Evolutionary conservation across 2,329 filamentous ascomycete genomes (phyloP).

Genomic region (Dothiorella sarmentorum): DNA sequence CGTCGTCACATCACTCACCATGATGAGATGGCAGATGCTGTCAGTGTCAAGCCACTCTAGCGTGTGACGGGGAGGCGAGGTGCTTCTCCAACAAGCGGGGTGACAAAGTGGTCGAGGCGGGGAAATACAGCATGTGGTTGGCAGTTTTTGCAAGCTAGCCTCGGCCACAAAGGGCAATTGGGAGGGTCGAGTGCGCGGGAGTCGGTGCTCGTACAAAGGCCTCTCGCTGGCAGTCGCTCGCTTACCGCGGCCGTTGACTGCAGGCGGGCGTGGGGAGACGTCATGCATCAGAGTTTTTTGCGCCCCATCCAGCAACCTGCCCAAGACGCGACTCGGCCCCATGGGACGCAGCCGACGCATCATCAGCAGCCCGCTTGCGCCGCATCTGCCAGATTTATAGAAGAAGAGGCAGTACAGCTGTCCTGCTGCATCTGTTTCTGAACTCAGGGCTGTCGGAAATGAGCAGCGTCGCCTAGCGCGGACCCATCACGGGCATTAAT

Average conservation of each 20-base stretch:
- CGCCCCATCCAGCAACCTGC: background rate
- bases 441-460: constrained; percentile 15
- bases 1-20: background rate
- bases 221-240: background rate
- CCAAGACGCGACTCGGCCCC: constrained; percentile 5
- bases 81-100: background rate
- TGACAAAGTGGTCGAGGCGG: background rate
- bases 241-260: constrained; percentile 10
- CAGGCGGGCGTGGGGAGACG: constrained; percentile 7
- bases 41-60: constrained; percentile 13
- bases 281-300: constrained; percentile 18
- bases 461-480: constrained; percentile 18
- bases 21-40: constrained; percentile 1
- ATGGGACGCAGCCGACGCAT: background rate
- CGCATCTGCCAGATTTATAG: background rate
- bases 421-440: background rate
- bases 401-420: background rate
- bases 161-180: background rate
- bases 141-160: background rate
- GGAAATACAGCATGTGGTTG: background rate
- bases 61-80: constrained; percentile 7
- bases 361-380: background rate
- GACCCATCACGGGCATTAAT: constrained; percentile 19
- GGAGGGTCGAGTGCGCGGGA: background rate
- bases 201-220: constrained; percentile 1